Conservation (phyloP, 2,329 filamentous ascomycete genomes). For the Thelonectria olida region DNA sequence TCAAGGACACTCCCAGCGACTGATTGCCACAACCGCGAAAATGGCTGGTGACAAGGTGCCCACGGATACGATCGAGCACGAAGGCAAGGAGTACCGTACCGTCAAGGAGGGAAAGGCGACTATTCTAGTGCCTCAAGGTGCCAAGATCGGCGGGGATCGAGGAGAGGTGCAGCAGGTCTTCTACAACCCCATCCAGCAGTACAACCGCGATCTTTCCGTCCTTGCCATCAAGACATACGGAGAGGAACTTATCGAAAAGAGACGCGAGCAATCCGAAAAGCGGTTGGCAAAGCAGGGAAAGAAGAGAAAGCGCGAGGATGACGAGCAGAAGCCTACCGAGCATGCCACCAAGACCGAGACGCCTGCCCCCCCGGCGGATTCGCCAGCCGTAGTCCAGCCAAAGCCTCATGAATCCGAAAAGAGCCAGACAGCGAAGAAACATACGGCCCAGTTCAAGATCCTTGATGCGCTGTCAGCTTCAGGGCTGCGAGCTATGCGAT, state of each 20-base stretch:
- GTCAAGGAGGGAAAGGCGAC: slow-evolving; percentile 66
- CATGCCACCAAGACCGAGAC: neutral
- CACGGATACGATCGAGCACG: slow-evolving; percentile 41
- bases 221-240: slow-evolving; percentile 91
- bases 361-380: slow-evolving; percentile 19
- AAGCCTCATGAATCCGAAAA: slow-evolving; percentile 23
- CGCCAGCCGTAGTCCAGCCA: slow-evolving; percentile 26
- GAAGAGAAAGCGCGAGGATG: slow-evolving; percentile 58
- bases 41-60: slow-evolving; percentile 32
- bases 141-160: slow-evolving; percentile 58
- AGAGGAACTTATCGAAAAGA: slow-evolving; percentile 66
- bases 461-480: slow-evolving; percentile 95
- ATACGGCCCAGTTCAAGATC: slow-evolving; percentile 73
- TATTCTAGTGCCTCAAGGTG: slow-evolving; percentile 62
- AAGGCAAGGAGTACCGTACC: slow-evolving; percentile 61
- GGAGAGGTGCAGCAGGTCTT: slow-evolving; percentile 83
- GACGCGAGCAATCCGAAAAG: slow-evolving; percentile 53
- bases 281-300: slow-evolving; percentile 51
- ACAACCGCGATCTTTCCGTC: slow-evolving; percentile 95
- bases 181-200: slow-evolving; percentile 99
- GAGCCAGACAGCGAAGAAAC: slow-evolving; percentile 39
- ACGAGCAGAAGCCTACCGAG: slow-evolving; percentile 40
- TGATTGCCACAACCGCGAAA: slow-evolving; percentile 32
- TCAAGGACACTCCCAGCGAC: slow-evolving; percentile 8
- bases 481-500: slow-evolving; percentile 88